Evolutionary conservation across 345 rosid species (phyloP).

Genomic region (Eucalyptus marginata): DNA sequence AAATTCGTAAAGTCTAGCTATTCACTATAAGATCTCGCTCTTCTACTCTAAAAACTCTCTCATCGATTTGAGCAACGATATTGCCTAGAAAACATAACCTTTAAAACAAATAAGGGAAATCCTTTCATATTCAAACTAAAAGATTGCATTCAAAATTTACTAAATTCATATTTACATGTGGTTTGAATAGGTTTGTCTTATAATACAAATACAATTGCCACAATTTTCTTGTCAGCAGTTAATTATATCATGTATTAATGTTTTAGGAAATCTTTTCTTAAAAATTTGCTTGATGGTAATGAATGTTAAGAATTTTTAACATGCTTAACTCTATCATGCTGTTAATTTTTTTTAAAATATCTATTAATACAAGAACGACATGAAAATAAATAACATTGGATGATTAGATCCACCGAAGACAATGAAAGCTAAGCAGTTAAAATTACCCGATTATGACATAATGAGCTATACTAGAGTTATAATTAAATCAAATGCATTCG

Average conservation of each 20-base stretch:
- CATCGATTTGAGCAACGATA: fast-evolving
- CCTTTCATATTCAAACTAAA: not conserved
- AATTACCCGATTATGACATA: not conserved
- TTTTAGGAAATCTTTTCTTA: not conserved
- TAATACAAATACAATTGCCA: not conserved
- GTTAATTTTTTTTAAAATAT: not conserved
- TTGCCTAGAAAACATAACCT: not conserved
- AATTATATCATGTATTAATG: not conserved
- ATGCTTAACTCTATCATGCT: not conserved
- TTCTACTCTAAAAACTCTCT: not conserved
- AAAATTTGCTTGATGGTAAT: not conserved
- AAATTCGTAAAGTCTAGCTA: not conserved
- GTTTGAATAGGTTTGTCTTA: not conserved
- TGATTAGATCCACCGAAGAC: not conserved
- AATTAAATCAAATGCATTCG: not conserved
- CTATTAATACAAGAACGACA: not conserved
- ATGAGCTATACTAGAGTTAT: fast-evolving
- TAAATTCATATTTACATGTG: not conserved
- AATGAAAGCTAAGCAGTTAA: not conserved
- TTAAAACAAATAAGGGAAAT: not conserved
- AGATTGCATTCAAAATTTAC: not conserved
- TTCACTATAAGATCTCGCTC: not conserved
- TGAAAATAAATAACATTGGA: not conserved
- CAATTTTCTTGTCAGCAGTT: not conserved
- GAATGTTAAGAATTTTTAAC: not conserved